Conservation (phyloP, 2,329 filamentous ascomycete genomes). For the Pseudopyricularia javanii region DNA sequence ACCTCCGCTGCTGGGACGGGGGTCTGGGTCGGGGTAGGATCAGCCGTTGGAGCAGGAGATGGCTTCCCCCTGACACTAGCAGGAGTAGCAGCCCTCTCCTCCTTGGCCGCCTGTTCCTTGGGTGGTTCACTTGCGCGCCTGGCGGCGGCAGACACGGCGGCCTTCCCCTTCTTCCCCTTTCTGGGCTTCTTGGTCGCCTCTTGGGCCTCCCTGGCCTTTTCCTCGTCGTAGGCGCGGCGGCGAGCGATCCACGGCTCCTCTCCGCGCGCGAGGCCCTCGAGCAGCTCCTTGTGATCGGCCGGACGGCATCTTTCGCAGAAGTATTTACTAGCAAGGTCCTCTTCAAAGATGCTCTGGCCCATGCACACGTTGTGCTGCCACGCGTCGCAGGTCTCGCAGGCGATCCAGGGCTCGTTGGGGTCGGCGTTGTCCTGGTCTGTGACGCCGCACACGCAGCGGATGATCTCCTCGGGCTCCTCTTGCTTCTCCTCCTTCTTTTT, state of each 20-base stretch:
- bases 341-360: slow-evolving; percentile 66
- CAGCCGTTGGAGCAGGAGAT: slow-evolving; percentile 8
- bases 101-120: slow-evolving; percentile 25
- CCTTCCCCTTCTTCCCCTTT: slow-evolving; percentile 40
- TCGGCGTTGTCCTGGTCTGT: slow-evolving; percentile 69
- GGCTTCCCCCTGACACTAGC: too few relatives aligned
- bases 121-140: slow-evolving; percentile 51
- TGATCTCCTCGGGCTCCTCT: slow-evolving; percentile 56
- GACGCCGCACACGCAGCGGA: slow-evolving; percentile 87
- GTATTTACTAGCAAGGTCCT: slow-evolving; percentile 72
- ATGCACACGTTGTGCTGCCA: slow-evolving; percentile 99
- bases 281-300: slow-evolving; percentile 66
- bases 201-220: slow-evolving; percentile 20
- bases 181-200: slow-evolving; percentile 46
- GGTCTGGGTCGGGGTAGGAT: slow-evolving; percentile 11
- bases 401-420: slow-evolving; percentile 84
- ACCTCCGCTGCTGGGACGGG: slow-evolving; percentile 24
- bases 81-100: background rate
- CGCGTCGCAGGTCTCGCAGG: slow-evolving; percentile 79
- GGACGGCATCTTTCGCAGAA: slow-evolving; percentile 87
- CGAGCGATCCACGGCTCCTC: slow-evolving; percentile 78
- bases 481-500: slow-evolving; percentile 51
- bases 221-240: slow-evolving; percentile 49
- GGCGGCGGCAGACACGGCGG: slow-evolving; percentile 41
- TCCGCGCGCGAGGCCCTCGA: slow-evolving; percentile 66